Base-by-base conservation (phyloP, 2,329 filamentous ascomycete genomes). In the Diplodia sapinea region DNA sequence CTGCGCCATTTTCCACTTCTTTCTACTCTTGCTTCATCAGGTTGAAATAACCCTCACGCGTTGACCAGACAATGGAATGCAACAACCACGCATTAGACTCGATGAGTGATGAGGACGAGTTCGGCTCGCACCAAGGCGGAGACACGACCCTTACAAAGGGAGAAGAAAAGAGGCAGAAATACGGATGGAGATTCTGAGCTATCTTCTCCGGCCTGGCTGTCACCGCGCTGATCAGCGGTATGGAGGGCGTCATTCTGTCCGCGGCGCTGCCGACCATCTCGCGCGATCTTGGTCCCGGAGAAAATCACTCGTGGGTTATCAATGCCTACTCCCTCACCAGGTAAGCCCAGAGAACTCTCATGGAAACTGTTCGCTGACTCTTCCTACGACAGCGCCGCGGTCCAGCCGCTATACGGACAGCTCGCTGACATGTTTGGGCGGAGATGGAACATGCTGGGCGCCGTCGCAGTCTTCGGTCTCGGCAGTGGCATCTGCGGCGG, bases 401-500 rank as follows among this genome's bases (percentile, higher is more conserved):
- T 85, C 2, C 84, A 84, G 59, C 85, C 85, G 0, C 70, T 86
- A 0, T 82, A 82, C 56, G 84, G 83, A 0, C 83, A 87, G 69
- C 70, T 85, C 0, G 79, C 82, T 13, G 80, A 86, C 66, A 79
- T 87, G 23, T 87, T 83, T 69, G 85, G 86, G 4, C 79, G 86
- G 1, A 79, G 82, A 29, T 80, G 68, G 2, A 73, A 73, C 4
- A 75, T 75, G 70, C 74, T 77, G 54, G 26, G 70, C 4, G 72
- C 82, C 2, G 79, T 86, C 1, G 76, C 74, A 12, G 69, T 85
- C 1, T 87, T 87, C 68, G 78, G 77, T 0, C 70, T 88, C 0
- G 86, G 86, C 0, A 86, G 85, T 66, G 83, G 81, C 0, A 77
- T 89, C 3, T 81, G 78, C 51, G 86, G 85, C 0, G 81, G 80